Conservation (phyloP, 495 filamentous ascomycete genomes). For the Letharia lupina region DNA sequence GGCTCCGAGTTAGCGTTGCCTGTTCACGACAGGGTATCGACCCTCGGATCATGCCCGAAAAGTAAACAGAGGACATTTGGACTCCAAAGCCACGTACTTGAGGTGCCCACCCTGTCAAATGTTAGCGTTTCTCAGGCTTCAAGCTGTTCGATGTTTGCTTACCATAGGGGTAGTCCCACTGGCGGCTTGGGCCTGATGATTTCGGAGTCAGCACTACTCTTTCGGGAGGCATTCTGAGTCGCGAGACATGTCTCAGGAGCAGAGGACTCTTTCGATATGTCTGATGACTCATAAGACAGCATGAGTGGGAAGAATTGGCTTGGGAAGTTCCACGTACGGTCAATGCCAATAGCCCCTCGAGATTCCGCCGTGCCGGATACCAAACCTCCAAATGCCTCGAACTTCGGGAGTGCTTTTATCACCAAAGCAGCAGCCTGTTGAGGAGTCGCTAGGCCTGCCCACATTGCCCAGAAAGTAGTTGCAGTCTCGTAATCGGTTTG, state of each 20-base stretch:
- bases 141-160: neutral
- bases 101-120: slow-evolving; percentile 13
- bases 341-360: slow-evolving; percentile 65
- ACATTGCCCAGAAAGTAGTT: slow-evolving; percentile 97
- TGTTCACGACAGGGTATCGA: neutral
- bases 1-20: neutral
- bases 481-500: slow-evolving; percentile 74
- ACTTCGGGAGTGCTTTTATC: slow-evolving; percentile 63
- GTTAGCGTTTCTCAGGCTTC: slow-evolving; percentile 3
- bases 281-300: too few species aligned
- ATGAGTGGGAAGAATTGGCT: neutral
- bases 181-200: slow-evolving; percentile 56
- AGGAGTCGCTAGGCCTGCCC: slow-evolving; percentile 77
- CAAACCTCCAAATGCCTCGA: slow-evolving; percentile 73
- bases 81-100: neutral
- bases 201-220: neutral
- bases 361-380: slow-evolving; percentile 78
- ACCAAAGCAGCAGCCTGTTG: slow-evolving; percentile 73
- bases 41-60: neutral
- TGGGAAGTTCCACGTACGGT: slow-evolving; percentile 25
- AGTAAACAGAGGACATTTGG: neutral
- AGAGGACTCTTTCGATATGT: too few species aligned
- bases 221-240: neutral
- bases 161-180: slow-evolving; percentile 97
- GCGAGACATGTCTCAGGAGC: too few species aligned